These are phyloP conservation scores for Cryptococcus deneoformans DNA, from an alignment of 1,284 basidiomycete genomes.

Conservation along the genomic window DNA sequence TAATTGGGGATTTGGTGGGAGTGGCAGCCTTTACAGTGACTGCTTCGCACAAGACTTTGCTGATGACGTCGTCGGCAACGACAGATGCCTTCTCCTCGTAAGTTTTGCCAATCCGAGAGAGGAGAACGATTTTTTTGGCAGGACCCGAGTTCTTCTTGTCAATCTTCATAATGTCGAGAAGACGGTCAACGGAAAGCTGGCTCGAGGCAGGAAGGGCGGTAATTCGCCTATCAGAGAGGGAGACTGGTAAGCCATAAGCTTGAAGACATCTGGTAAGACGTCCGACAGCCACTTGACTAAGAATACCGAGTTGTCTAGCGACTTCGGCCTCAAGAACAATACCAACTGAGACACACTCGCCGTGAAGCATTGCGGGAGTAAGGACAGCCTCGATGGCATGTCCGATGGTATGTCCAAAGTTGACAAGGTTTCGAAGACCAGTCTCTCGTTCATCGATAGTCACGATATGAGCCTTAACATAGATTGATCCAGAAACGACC, in stretches of 20 bases:
- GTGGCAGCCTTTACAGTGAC: slow-evolving; percentile 68
- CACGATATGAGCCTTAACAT: slow-evolving; percentile 92
- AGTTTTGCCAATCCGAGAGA: slow-evolving; percentile 86
- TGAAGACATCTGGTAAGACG: slow-evolving; percentile 78
- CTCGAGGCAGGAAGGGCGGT: slow-evolving; percentile 66
- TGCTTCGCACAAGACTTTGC: slow-evolving; percentile 73
- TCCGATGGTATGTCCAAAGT: slow-evolving; percentile 94
- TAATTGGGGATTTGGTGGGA: slow-evolving; percentile 65
- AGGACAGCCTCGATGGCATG: slow-evolving; percentile 94
- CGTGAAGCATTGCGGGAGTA: slow-evolving; percentile 86
- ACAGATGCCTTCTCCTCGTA: slow-evolving; percentile 88
- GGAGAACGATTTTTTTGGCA: slow-evolving; percentile 90
- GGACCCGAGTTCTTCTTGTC: slow-evolving; percentile 96
- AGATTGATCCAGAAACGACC: slow-evolving; percentile 81
- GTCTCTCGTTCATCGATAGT: slow-evolving; percentile 94
- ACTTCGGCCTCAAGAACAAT: slow-evolving; percentile 94
- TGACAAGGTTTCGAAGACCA: slow-evolving; percentile 91
- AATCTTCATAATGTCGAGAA: slow-evolving; percentile 87
- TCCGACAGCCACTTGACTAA: slow-evolving; percentile 85
- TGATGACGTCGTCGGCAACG: slow-evolving; percentile 75
- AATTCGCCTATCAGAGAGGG: slow-evolving; percentile 71
- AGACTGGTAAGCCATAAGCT: slow-evolving; percentile 81
- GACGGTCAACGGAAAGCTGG: slow-evolving; percentile 70
- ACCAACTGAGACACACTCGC: slow-evolving; percentile 87
- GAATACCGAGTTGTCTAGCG: slow-evolving; percentile 77